These are phyloP conservation scores for Fusarium verticillioides DNA, from an alignment of 2,329 filamentous ascomycete genomes.

Conservation along the genomic window DNA sequence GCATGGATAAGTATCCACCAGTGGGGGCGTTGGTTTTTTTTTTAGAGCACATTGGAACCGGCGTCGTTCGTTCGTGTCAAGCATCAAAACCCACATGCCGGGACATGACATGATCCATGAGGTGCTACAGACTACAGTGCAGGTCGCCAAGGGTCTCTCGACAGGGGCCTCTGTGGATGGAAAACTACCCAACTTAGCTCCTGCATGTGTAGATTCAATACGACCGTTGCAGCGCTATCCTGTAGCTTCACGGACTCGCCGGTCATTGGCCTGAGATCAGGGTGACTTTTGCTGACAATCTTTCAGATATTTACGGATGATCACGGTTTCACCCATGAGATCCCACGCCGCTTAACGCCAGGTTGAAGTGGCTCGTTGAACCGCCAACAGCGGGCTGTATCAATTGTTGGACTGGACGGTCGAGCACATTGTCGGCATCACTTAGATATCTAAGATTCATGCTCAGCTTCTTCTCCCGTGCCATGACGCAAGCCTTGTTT, in stretches of 20 bases:
- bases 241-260: conserved; percentile 35
- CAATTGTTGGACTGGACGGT: neutral
- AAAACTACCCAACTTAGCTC: neutral
- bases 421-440: neutral
- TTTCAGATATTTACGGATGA: conserved; percentile 18
- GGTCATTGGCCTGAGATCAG: conserved; percentile 18
- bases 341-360: conserved; percentile 18
- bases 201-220: conserved; percentile 14
- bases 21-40: conserved; percentile 17
- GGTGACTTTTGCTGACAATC: conserved; percentile 7
- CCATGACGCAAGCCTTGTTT: conserved; percentile 4
- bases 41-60: conserved; percentile 5
- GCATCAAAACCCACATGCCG: conserved; percentile 11
- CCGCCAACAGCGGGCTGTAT: conserved; percentile 19
- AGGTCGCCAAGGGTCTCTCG: conserved; percentile 11
- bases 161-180: conserved; percentile 32
- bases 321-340: conserved; percentile 37
- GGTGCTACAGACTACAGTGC: neutral
- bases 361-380: conserved; percentile 10
- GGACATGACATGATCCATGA: conserved; percentile 14
- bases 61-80: conserved; percentile 33
- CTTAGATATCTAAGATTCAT: neutral
- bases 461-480: neutral
- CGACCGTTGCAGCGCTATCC: conserved; percentile 10
- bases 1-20: conserved; percentile 5